Conservation (phyloP, 1,139 yeast genomes). For the Pichia sp. region DNA sequence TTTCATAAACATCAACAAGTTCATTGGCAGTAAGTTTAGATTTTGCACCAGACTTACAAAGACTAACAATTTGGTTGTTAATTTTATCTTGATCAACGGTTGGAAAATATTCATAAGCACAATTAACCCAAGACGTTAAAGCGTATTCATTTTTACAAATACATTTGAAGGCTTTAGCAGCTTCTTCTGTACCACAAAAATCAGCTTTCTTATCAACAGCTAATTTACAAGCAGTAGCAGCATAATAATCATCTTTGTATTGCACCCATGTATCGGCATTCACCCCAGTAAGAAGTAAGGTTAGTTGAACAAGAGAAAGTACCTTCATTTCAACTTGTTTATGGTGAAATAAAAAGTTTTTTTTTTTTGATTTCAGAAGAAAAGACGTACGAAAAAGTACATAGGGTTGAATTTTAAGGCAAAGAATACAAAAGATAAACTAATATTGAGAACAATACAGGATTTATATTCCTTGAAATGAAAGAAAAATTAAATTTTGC, state of each 20-base stretch:
- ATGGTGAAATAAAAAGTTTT: no score
- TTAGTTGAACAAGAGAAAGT: no score
- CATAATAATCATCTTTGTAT: conserved; percentile 18
- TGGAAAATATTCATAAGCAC: conserved; percentile 10
- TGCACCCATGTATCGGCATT: no score
- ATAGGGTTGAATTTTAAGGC: no score
- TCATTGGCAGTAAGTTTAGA: neutral
- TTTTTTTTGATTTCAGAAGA: no score
- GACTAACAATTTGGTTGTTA: conserved; percentile 2
- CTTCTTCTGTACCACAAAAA: conserved; percentile 27
- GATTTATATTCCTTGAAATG: no score
- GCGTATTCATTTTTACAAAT: conserved; percentile 23
- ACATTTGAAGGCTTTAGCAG: conserved; percentile 25
- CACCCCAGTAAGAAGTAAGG: no score
- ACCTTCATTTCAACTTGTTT: no score
- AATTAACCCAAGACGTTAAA: conserved; percentile 13
- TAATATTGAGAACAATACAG: no score
- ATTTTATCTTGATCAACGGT: neutral
- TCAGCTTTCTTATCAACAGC: conserved; percentile 31
- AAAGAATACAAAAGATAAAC: no score
- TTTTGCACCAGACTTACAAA: conserved; percentile 21
- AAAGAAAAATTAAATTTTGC: no score
- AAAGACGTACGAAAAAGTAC: no score
- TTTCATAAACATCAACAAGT: neutral
- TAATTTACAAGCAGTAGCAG: conserved; percentile 31